Base-by-base conservation (phyloP, 2,329 filamentous ascomycete genomes). In the Dothideomycetes sp. region DNA sequence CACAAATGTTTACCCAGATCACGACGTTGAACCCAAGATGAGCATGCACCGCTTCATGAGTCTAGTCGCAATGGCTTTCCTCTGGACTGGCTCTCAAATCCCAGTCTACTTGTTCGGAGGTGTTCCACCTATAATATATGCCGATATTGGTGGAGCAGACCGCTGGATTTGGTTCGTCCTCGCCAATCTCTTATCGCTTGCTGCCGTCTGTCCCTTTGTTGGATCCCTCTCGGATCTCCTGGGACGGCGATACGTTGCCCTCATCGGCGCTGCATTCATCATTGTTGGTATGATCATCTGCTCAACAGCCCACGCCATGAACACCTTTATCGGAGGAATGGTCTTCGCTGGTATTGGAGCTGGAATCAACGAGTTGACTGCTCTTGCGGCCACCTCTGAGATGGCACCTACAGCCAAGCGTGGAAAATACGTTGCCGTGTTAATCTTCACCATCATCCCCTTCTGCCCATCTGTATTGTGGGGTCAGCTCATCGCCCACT, bases 361-460 rank as follows among this genome's bases (percentile, higher is more conserved):
- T 9, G 79, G 79, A 11, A 70, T 83, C 44, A 78, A 77, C 47
- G 79, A 83, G 55, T 62, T 84, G 24, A 83, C 77, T 4, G 77
- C 79, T 4, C 63, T 84, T 7, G 77, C 79, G 19, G 79, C 71
- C 24, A 79, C 78, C 2, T 75, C 77, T 2, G 79, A 84, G 53
- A 66, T 84, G 44, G 80, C 77, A 0, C 79, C 80, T 1, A 74
- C 74, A 15, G 64, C 70, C 14, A 74, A 81, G 55, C 71, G 80
- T 35, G 79, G 75, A 19, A 69, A 69, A 51, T 81, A 81, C 50
- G 71, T 81, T 17, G 72, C 72, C 10, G 55, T 68, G 1, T 58
- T 82, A 11, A 70, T 79, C 34, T 68, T 79, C 49, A 76, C 72
- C 40, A 77, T 81, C 42, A 46, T 78, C 2, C 77, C 76, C 0